Evolutionary conservation across 1,284 basidiomycete species (phyloP), one percentile per base, ranked within the genome.

Genomic region (Cystobasidium slooffiae): DNA sequence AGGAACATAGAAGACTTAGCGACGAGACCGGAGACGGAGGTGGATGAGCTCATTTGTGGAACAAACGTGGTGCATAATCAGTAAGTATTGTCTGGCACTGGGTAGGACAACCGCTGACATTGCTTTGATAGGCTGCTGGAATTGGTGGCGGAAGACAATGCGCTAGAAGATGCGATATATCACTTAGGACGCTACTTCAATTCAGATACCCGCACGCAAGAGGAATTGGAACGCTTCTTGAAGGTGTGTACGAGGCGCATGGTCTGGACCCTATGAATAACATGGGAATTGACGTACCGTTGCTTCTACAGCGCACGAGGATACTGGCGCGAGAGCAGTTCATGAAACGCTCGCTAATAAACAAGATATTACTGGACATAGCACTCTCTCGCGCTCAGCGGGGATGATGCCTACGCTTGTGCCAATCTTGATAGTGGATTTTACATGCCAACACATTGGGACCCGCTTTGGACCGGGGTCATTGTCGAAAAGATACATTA

Each of bases 81-180:
- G 95, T 96, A 80, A 82, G 91, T 87, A 66, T 62, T 63, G 43
- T 56, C 74, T n/a, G 41, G 69, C 68, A 47, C 8, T 9, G 18
- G 46, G 9, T 47, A 9, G 46, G 39, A 16, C 43, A 51, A 24
- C 20, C 14, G 14, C n/a, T 49, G 59, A 8, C 9, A 37, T 20
- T 31, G 31, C 1, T 14, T n/a, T 46, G 12, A 3, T 81, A 97
- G 95, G 83, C 85, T 99, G 31, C 88, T 98, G 77, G 93, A 97
- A 81, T 86, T 99, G 24, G 90, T 97, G 7, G 94, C 97, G n/a
- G 97, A 99, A 82, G 97, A 99, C 82, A 94, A 95, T 79, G 94
- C 96, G 0, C 93, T 99, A 79, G 94, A 97, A 82, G 97, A 99
- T 83, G 96, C 96, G 37, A 91, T 98, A 75, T 99, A 98, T 84